Base-by-base conservation (phyloP, 305 asterid species). In the Ajuga reptans region DNA sequence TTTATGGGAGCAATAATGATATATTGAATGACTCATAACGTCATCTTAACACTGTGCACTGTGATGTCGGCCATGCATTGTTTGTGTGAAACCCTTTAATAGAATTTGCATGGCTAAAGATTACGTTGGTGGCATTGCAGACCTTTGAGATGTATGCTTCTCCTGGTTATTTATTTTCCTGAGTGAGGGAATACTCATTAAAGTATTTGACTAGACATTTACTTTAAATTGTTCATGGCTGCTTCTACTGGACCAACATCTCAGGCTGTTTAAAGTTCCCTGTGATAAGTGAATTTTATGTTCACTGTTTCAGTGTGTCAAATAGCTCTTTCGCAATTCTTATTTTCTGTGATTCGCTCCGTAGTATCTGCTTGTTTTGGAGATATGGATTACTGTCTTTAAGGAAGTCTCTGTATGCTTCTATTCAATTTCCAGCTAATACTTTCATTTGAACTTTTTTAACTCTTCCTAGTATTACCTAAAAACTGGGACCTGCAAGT, bases 401-500 rank as follows among this genome's bases (percentile, higher is more conserved):
- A 70, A 47, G 43, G 62, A 47, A 67, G 21, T 75, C 53, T 24
- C 51, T 72, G 16, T 11, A 55, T 61, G 41, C 57, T 72, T 14
- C 18, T 72, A 51, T 62, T 36, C 15, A 43, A 14, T 61, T 60
- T 47, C 69, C 41, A 69, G 59, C 18, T 65, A 41, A 64, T 74
- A 21, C 64, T 36, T 68, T 78, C 72, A 59, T 69, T 70, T 64
- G 61, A 15, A 41, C 69, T 24, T 43, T 53, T 56, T 78, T 45
- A 50, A 36, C 64, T 66, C 41, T 69, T 79, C 49, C 66, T 76
- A 94, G 99, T 89, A 89, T 82, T 94, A 85, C 87, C 73, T 94
- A 79, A 91, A 89, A 86, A 94, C 96, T 6, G 99, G 99, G 68
- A 87, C 96, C 75, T 94, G 99, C 89, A 94, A 91, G 78, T 94